phyloP scores from a whole-genome alignment of 768 basidiomycete genomes.

The Dacryopinax primogenitus region DNA sequence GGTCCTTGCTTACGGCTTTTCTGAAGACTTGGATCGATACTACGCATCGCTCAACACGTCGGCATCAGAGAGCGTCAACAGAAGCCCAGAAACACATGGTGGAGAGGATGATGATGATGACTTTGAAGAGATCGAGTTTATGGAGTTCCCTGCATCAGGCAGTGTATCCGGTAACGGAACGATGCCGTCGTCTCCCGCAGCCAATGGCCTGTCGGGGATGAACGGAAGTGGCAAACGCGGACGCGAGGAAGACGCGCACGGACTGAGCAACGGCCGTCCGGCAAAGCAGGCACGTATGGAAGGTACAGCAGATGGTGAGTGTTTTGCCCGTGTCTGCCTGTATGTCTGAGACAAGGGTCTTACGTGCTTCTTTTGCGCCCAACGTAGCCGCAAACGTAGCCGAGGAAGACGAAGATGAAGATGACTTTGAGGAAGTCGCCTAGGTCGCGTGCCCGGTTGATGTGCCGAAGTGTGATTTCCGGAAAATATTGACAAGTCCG shows the following conservation, averaged over 20 bases:
- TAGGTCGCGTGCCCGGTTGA: too few species aligned
- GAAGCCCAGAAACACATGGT: not conserved
- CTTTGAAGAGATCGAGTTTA: constrained; percentile 13
- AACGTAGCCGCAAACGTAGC: not conserved
- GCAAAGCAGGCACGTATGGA: not conserved
- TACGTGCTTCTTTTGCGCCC: not conserved
- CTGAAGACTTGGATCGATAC: constrained; percentile 20
- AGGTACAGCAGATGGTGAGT: not conserved
- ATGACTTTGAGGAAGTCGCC: not conserved
- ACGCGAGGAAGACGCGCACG: not conserved
- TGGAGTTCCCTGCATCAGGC: not conserved
- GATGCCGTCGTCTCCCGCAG: not conserved
- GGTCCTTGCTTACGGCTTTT: not conserved
- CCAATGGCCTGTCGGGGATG: not conserved
- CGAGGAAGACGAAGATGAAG: not conserved
- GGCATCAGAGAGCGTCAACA: not conserved
- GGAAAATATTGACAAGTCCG: too few species aligned
- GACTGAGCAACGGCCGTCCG: not conserved
- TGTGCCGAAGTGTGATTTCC: not conserved
- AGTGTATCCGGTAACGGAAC: not conserved
- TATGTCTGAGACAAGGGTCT: not conserved
- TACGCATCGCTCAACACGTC: constrained; percentile 17
- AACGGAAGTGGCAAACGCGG: not conserved
- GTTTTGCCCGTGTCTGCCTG: not conserved
- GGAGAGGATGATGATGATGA: constrained; percentile 2